These are phyloP conservation scores for Evernia prunastri DNA, from an alignment of 495 filamentous ascomycete species.

Conservation along the genomic window DNA sequence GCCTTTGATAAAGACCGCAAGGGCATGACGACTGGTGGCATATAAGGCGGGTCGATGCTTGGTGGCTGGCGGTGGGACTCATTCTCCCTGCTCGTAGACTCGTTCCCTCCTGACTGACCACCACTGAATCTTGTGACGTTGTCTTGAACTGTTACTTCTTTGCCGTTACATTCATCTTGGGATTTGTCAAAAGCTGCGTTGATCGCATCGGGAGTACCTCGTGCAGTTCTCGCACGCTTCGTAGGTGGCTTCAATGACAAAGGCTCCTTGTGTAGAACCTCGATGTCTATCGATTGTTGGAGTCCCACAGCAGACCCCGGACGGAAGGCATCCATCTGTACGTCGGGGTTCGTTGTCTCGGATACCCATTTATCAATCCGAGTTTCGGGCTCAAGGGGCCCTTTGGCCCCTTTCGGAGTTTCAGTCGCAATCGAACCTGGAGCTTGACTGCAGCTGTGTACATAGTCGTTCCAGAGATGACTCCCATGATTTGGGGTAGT, in stretches of 20 bases:
- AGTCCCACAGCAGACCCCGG: background rate
- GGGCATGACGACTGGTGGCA: background rate
- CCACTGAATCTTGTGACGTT: background rate
- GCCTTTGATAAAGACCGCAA: background rate
- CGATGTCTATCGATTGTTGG: background rate
- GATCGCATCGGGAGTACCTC: constrained; percentile 1
- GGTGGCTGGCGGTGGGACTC: background rate
- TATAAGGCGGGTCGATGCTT: constrained; percentile 3
- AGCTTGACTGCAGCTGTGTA: background rate
- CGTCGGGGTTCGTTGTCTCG: background rate
- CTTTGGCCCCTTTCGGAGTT: background rate
- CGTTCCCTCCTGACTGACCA: background rate
- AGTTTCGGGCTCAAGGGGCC: background rate
- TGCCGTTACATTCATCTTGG: background rate
- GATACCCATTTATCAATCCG: background rate
- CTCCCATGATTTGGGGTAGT: background rate
- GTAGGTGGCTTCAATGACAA: constrained; percentile 1
- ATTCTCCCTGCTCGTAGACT: background rate
- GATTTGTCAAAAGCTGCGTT: background rate
- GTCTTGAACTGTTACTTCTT: background rate
- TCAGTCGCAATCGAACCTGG: background rate
- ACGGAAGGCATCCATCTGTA: background rate
- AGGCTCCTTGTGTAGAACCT: background rate
- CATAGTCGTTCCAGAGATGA: background rate
- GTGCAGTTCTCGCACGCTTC: constrained; percentile 6